Evolutionary conservation across 1,139 yeast genomes (phyloP), one percentile per base, ranked within the genome.

Genomic region (Scheffersomyces parashehatae): DNA sequence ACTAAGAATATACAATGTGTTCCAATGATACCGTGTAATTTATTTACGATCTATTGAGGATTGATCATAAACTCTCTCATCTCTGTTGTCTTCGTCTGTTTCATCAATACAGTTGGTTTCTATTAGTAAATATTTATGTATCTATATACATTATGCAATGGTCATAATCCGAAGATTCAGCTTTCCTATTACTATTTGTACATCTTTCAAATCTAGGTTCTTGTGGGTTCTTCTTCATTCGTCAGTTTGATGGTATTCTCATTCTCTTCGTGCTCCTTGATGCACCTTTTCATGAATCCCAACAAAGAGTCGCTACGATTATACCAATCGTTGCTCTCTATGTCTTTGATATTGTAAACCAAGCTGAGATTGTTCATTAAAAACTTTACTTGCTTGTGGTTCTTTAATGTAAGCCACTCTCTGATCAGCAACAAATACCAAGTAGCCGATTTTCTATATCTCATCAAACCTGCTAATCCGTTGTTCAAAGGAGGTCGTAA

Each of bases 401-500:
- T 60, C 34, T 64, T 58, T 34, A 72, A 53, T 4, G 55, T 52
- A n/a, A 64, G 47, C 90, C 96, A 85, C 56, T 86, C 88, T 45
- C 80, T 80, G 4, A 91, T 85, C 0, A 97, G 84, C 24, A 91
- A 64, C 14, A 90, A 63, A 54, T 79, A 77, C 91, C 97, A 91
- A 29, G 91, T 72, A 0, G 89, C 82, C 1, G 93, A 82, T 57
- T 88, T 89, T 44, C 97, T 75, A 42, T 66, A 66, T 44, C 95
- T 71, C 1, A 86, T 77, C 33, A 81, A 58, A 0, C 89, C 90
- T 16, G 53, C 50, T 29, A 75, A 60, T 0, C 72, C 67, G 3
- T 70, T 65, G 45, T 70, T 60, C 30, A 67, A 63, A 3, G 68
- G 59, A 10, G 65, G 62, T 2, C 43, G 37, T n/a, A 76, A 43